Percentiles rank a stretch among this genome's conserved stretches.
phyloP scores from a whole-genome alignment of 208 protist species.

The Leishmania guyanensis region DNA sequence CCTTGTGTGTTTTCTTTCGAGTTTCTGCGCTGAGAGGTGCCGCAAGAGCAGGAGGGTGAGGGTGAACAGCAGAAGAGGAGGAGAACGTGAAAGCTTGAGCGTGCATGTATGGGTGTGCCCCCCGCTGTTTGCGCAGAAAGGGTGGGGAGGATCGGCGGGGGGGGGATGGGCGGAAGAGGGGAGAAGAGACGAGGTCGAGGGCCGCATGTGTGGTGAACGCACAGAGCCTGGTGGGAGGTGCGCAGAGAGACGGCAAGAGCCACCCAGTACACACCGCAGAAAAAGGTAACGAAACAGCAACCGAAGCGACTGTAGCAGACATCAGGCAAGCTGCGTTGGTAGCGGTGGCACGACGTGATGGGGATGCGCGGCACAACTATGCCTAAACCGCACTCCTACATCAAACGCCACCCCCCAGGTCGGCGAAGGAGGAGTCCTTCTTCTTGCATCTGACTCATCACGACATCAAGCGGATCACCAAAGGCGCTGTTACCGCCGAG shows the following conservation, averaged over 20 bases:
- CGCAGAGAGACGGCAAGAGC: slow-evolving; percentile 10
- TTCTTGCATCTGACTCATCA: slow-evolving; percentile 64
- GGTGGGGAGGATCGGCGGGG: neutral
- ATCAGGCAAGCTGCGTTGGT: neutral
- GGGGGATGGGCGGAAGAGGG: neutral
- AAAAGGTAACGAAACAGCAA: slow-evolving; percentile 6
- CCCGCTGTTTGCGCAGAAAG: neutral
- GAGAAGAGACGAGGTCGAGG: neutral
- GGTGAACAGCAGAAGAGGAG: neutral
- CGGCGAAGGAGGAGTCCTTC: slow-evolving; percentile 60
- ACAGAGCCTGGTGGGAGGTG: neutral
- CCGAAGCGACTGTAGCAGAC: neutral
- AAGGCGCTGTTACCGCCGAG: slow-evolving; percentile 48
- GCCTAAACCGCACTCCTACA: neutral
- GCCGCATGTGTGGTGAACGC: neutral
- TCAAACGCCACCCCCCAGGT: slow-evolving; percentile 42
- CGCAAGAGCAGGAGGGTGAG: neutral
- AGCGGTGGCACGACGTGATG: neutral
- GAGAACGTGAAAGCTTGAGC: neutral
- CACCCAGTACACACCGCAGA: neutral
- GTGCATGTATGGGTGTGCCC: neutral
- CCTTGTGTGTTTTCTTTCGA: no score
- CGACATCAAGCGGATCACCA: slow-evolving; percentile 46
- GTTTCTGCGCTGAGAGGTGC: neutral
- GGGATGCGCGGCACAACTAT: neutral